phyloP scores from a whole-genome alignment of 805 yeast genomes.

The Monosporozyma siamensis region DNA sequence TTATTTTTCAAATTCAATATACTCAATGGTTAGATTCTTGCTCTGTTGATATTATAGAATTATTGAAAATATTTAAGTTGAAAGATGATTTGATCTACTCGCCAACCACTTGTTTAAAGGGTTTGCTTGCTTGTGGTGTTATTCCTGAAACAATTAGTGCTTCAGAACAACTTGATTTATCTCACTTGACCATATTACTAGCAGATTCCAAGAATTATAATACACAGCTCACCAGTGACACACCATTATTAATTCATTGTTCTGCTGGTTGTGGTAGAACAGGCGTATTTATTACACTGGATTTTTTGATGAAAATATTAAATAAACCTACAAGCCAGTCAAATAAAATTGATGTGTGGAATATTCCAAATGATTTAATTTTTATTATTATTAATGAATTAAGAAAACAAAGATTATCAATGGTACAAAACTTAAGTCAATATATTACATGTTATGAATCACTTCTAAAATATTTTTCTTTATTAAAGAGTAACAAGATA shows the following conservation, averaged over 20 bases:
- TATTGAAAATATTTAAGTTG: conserved; percentile 26
- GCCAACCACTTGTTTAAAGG: conserved; percentile 5
- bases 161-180: too few relatives aligned
- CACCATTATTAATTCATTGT: conserved; percentile 71
- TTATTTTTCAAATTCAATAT: conserved; percentile 63
- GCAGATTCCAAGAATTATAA: not conserved
- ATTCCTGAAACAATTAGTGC: too few relatives aligned
- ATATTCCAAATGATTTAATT: conserved; percentile 42
- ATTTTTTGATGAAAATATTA: conserved; percentile 33
- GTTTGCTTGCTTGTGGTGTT: too few relatives aligned
- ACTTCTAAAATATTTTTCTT: conserved; percentile 24
- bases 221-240: not conserved
- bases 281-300: conserved; percentile 74
- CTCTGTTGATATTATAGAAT: conserved; percentile 36
- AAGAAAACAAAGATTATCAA: conserved; percentile 59
- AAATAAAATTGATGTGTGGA: conserved; percentile 35
- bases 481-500: conserved; percentile 7
- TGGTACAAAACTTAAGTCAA: conserved; percentile 73
- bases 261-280: conserved; percentile 97
- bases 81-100: conserved; percentile 18
- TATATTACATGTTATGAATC: conserved; percentile 63
- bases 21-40: conserved; percentile 81
- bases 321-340: conserved; percentile 28
- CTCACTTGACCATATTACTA: too few relatives aligned
- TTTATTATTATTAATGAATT: conserved; percentile 52